Evolutionary conservation across 768 basidiomycete species (phyloP).

Genomic region (Lentinula edodes): DNA sequence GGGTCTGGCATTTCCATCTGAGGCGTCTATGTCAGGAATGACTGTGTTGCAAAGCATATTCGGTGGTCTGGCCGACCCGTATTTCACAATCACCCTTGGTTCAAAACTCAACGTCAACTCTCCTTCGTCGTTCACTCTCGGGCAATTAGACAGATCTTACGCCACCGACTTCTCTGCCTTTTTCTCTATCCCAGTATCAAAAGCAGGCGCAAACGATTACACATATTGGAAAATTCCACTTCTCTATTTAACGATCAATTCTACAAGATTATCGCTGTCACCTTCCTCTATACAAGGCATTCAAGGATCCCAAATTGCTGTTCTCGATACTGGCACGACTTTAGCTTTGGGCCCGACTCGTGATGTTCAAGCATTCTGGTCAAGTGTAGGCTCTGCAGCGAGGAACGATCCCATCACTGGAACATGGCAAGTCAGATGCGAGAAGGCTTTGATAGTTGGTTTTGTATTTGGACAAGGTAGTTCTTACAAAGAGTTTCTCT

Average conservation of each 20-base stretch:
- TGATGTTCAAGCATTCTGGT: slow-evolving; percentile 52
- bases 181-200: slow-evolving; percentile 33
- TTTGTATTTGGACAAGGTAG: slow-evolving; percentile 37
- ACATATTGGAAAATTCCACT: slow-evolving; percentile 60
- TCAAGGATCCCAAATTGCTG: slow-evolving; percentile 36
- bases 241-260: slow-evolving; percentile 38
- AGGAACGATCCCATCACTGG: slow-evolving; percentile 27
- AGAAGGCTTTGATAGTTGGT: slow-evolving; percentile 38
- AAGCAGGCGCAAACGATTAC: slow-evolving; percentile 26
- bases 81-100: slow-evolving; percentile 48
- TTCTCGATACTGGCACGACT: slow-evolving; percentile 62
- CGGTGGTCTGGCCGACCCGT: slow-evolving; percentile 34
- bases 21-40: slow-evolving; percentile 43
- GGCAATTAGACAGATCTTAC: slow-evolving; percentile 35
- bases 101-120: slow-evolving; percentile 20
- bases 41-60: slow-evolving; percentile 46
- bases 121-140: slow-evolving; percentile 42
- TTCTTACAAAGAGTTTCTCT: slow-evolving; percentile 27
- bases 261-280: slow-evolving; percentile 33
- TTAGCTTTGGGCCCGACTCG: slow-evolving; percentile 46
- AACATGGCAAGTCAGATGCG: slow-evolving; percentile 48
- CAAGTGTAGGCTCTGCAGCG: slow-evolving; percentile 34
- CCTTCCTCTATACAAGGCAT: slow-evolving; percentile 38
- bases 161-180: slow-evolving; percentile 26
- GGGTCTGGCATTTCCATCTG: slow-evolving; percentile 46